phyloP scores from a whole-genome alignment of 2,329 filamentous ascomycete species.

The Botrytis hyacinthi region DNA sequence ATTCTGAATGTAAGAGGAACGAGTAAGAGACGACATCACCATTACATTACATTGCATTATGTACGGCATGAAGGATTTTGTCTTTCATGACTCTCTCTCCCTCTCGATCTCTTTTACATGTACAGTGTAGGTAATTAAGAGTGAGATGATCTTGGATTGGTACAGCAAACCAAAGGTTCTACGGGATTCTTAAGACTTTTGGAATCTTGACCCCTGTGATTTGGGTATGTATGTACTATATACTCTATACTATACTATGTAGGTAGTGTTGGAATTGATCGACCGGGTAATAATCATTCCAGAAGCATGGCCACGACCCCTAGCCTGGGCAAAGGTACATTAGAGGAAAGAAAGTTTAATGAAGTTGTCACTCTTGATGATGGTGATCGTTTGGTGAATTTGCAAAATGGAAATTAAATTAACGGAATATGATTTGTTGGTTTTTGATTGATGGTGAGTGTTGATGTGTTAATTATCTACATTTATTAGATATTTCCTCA shows the following conservation, averaged over 20 bases:
- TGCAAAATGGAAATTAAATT: background rate
- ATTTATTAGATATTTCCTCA: background rate
- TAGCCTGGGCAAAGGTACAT: background rate
- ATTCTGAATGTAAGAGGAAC: background rate
- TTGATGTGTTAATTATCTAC: background rate
- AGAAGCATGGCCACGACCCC: conserved; percentile 4
- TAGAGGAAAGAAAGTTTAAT: background rate
- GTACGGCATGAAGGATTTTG: background rate
- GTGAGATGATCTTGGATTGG: no score
- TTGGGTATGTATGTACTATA: background rate
- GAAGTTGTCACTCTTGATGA: background rate
- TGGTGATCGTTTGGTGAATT: background rate
- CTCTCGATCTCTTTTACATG: background rate
- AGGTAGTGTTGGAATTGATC: background rate
- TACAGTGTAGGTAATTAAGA: no score
- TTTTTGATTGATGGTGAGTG: background rate
- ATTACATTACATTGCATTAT: background rate
- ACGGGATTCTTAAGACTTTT: background rate
- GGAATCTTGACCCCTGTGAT: background rate
- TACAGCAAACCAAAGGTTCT: background rate
- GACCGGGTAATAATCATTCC: conserved; percentile 5
- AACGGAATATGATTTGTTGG: background rate
- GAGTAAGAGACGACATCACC: background rate
- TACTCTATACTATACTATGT: no score
- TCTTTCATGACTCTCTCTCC: background rate